Conservation (phyloP, 306 rosid species). For the Abrus precatorius region DNA sequence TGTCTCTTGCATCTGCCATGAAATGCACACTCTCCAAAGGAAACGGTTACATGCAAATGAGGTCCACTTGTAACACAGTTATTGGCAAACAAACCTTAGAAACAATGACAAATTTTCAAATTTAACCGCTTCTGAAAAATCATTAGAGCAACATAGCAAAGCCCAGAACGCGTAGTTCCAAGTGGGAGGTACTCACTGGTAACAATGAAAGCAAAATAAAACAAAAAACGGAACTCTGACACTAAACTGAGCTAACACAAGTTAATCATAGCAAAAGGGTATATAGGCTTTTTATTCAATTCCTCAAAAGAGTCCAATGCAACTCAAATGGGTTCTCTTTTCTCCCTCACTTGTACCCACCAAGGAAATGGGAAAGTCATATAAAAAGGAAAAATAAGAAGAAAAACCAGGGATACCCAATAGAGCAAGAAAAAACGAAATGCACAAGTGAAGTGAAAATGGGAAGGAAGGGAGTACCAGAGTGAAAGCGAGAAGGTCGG, state of each 20-base stretch:
- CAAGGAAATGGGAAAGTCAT: neutral
- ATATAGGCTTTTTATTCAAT: neutral
- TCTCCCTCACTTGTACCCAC: neutral
- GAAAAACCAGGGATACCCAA: neutral
- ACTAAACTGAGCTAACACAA: neutral
- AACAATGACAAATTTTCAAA: neutral
- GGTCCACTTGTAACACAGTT: conserved; percentile 10
- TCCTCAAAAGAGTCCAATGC: conserved; percentile 12
- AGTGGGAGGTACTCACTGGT: neutral
- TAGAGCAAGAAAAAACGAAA: neutral
- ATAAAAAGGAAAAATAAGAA: neutral
- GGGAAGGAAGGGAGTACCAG: conserved; percentile 55
- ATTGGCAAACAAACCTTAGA: neutral
- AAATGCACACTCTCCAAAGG: neutral
- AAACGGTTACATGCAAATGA: conserved; percentile 31
- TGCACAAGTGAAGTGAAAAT: conserved; percentile 17
- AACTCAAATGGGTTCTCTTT: neutral
- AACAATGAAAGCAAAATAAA: neutral
- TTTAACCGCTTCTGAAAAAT: conserved; percentile 7
- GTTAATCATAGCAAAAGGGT: neutral
- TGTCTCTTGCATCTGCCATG: conserved; percentile 9
- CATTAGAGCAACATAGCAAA: neutral
- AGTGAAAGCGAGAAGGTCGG: conserved; percentile 65
- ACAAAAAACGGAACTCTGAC: neutral
- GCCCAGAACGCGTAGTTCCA: neutral